Conservation (phyloP, 306 rosid genomes). For the Argentina anserina region DNA sequence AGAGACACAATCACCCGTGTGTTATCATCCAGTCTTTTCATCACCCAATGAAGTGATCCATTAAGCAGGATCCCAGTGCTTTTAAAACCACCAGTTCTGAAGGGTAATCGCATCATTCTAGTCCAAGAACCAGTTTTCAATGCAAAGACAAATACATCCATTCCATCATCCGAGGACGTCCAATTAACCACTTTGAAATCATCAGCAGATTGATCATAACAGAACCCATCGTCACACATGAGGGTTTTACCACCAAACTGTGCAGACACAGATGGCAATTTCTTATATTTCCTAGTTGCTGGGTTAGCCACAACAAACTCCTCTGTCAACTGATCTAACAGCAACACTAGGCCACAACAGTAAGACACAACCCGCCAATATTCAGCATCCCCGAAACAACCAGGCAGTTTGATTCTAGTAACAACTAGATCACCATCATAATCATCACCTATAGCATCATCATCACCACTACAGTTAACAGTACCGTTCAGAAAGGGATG, state of each 20-base stretch:
- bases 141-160: background rate
- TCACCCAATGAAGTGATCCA: slow-evolving; percentile 1
- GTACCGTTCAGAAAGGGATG: background rate
- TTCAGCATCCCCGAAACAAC: background rate
- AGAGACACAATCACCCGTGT: background rate
- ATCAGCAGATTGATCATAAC: background rate
- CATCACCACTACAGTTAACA: background rate
- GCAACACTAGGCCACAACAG: too few relatives aligned
- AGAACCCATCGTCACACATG: background rate
- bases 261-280: background rate
- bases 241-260: background rate
- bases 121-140: background rate
- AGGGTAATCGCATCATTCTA: background rate
- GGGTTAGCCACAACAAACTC: background rate
- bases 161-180: background rate
- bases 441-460: background rate
- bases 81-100: background rate
- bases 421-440: background rate
- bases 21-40: background rate
- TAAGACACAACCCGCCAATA: too few relatives aligned
- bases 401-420: background rate
- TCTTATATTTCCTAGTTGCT: background rate
- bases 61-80: background rate
- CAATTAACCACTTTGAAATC: background rate
- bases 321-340: too few relatives aligned